These are phyloP conservation scores for Glomus cerebriforme DNA, from an alignment of 192 early-diverging fungal genomes.

Conservation along the genomic window DNA sequence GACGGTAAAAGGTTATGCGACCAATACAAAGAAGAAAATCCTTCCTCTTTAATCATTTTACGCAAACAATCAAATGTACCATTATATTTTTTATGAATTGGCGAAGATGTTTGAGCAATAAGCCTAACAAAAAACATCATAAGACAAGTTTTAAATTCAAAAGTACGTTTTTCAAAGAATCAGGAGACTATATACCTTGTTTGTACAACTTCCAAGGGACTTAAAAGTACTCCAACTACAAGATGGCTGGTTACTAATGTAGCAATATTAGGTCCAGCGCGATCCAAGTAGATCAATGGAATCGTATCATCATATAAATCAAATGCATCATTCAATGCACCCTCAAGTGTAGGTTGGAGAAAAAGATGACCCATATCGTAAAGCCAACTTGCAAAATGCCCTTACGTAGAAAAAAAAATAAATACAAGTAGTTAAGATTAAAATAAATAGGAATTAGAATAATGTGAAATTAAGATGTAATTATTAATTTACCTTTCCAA, in stretches of 20 bases:
- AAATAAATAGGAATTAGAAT: neutral
- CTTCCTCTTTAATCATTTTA: conserved; percentile 80
- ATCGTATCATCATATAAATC: conserved; percentile 87
- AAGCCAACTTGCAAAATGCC: conserved; percentile 77
- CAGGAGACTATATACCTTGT: conserved; percentile 75
- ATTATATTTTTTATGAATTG: conserved; percentile 77
- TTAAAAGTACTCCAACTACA: conserved; percentile 77
- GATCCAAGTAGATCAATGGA: conserved; percentile 65
- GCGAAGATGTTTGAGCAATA: conserved; percentile 80
- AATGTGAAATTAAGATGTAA: neutral
- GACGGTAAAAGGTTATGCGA: conserved; percentile 75
- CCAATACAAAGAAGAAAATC: conserved; percentile 67
- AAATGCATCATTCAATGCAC: conserved; percentile 84
- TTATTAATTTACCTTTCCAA: conserved; percentile 57
- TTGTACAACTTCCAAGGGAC: conserved; percentile 87
- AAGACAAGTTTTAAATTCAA: neutral
- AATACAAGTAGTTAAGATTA: neutral
- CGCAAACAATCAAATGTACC: conserved; percentile 76
- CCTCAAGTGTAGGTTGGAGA: conserved; percentile 85
- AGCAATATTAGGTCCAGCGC: conserved; percentile 58
- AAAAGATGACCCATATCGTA: conserved; percentile 74
- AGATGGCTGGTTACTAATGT: conserved; percentile 77
- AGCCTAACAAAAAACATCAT: conserved; percentile 52
- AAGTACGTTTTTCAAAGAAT: neutral
- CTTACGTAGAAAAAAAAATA: conserved; percentile 47